Evolutionary conservation across 441 rosid genomes (phyloP), one percentile per base, ranked within the genome.

Genomic region (Kokia cookei): DNA sequence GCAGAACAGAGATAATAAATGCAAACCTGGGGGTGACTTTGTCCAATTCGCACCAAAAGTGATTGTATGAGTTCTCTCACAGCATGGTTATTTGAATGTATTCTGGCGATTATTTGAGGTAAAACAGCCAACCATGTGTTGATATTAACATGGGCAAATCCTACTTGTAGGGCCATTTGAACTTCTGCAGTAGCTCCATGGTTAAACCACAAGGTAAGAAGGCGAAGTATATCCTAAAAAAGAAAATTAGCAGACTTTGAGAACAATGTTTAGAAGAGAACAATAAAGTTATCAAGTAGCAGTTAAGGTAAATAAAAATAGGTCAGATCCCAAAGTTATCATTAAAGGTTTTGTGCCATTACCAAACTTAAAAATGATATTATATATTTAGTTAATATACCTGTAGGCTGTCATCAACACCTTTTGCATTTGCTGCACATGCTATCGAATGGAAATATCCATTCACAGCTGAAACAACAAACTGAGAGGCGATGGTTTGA

Each of bases 51-150:
- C 78, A 97, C 94, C 81, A 97, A 82, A 82, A 97, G 98, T 29
- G 96, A 88, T 81, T 91, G 99, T 82, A 97, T 94, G 69, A 97
- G 82, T 81, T 90, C 98, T 82, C 99, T 88, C 76, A 97, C 96
- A 76, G 98, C 96, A 78, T 83, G 93, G 79, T 90, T 93, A 81
- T 97, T 97, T 76, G 97, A 97, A 86, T 97, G 99, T 81, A 97
- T 94, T 86, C 99, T 89, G 79, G 99, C 99, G 82, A 97, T 97
- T 88, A 94, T 94, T 84, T 97, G 99, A 42, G 99, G 99, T 73
- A 97, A 85, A 80, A 97, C 98, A 77, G 87, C 99, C 77, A 97
- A 91, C 99, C 99, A 97, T 64, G 99, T 97, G 79, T 94, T 90
- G 77, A 97, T 94, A 84, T 93, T 97, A 81, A 97, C 99, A 86